These are phyloP conservation scores for Fusarium coicis DNA, from an alignment of 2,329 filamentous ascomycete genomes.

Conservation along the genomic window DNA sequence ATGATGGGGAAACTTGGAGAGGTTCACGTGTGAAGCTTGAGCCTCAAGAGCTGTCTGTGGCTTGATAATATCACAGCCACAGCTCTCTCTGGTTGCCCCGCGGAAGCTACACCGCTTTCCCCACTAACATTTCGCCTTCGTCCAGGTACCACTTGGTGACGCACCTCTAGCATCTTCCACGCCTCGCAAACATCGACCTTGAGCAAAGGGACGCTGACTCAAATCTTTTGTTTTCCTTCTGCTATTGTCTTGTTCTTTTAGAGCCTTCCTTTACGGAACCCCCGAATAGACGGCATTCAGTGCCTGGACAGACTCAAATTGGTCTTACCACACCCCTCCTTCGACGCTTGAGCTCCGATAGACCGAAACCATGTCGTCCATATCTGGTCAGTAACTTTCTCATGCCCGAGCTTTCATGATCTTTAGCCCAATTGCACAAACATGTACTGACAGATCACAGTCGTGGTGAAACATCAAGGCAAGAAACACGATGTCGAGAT, in stretches of 20 bases:
- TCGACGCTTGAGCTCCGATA: constrained; percentile 22
- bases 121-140: constrained; percentile 37
- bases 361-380: constrained; percentile 61
- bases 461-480: constrained; percentile 93
- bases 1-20: constrained; percentile 17
- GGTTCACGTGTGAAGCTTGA: constrained; percentile 33
- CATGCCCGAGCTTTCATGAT: not conserved
- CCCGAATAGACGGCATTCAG: not conserved
- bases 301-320: not conserved
- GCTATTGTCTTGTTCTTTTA: not conserved
- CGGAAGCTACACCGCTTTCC: constrained; percentile 43
- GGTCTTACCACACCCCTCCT: not conserved
- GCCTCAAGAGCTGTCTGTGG: constrained; percentile 22
- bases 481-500: constrained; percentile 96
- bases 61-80: constrained; percentile 20
- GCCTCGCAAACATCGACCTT: constrained; percentile 8
- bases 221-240: not conserved
- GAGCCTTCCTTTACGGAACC: not conserved
- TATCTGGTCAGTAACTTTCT: constrained; percentile 59
- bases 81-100: constrained; percentile 10
- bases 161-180: constrained; percentile 40
- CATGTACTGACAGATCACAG: constrained; percentile 57
- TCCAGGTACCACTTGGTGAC: constrained; percentile 51
- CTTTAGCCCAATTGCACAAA: not conserved
- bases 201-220: not conserved